phyloP scores from a whole-genome alignment of 768 basidiomycete species.

The Ramaria sp. region DNA sequence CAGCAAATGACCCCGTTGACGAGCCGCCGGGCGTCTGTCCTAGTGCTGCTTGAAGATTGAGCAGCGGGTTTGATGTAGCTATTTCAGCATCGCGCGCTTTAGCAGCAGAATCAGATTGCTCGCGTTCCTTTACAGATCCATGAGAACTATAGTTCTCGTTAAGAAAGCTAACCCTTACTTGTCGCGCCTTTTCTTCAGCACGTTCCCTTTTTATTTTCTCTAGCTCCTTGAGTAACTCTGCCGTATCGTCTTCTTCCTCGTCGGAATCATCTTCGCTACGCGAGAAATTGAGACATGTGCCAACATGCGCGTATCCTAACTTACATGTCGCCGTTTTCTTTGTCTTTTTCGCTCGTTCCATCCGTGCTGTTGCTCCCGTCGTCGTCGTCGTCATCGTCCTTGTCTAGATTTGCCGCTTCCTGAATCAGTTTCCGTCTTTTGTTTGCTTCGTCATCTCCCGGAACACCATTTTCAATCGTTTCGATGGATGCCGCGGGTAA shows the following conservation, averaged over 20 bases:
- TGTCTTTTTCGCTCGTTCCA: conserved; percentile 21
- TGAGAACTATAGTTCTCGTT: not conserved
- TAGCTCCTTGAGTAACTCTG: conserved; percentile 89
- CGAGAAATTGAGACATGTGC: conserved; percentile 1
- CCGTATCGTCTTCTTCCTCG: conserved; percentile 84
- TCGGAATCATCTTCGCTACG: conserved; percentile 30
- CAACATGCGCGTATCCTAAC: not conserved
- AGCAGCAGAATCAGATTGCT: conserved; percentile 49
- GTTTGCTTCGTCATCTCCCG: conserved; percentile 43
- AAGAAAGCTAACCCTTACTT: conserved; percentile 17
- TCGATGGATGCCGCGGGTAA: conserved; percentile 24
- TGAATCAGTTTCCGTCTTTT: conserved; percentile 85
- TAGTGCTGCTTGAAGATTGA: conserved; percentile 86
- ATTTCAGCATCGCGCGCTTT: conserved; percentile 70
- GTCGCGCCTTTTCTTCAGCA: conserved; percentile 80
- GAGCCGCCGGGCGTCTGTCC: conserved; percentile 61
- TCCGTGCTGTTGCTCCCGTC: conserved; percentile 16
- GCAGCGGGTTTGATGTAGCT: conserved; percentile 76
- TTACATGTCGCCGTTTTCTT: conserved; percentile 24
- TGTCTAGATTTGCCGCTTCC: conserved; percentile 79
- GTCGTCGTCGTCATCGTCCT: conserved; percentile 74
- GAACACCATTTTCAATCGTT: conserved; percentile 30
- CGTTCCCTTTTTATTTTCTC: conserved; percentile 97
- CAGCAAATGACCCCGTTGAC: conserved; percentile 78
- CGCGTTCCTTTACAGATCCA: conserved; percentile 42